Percentiles rank a stretch among this genome's conserved stretches.
Conservation (phyloP, 345 rosid species). For the Eucalyptus tenuipes region DNA sequence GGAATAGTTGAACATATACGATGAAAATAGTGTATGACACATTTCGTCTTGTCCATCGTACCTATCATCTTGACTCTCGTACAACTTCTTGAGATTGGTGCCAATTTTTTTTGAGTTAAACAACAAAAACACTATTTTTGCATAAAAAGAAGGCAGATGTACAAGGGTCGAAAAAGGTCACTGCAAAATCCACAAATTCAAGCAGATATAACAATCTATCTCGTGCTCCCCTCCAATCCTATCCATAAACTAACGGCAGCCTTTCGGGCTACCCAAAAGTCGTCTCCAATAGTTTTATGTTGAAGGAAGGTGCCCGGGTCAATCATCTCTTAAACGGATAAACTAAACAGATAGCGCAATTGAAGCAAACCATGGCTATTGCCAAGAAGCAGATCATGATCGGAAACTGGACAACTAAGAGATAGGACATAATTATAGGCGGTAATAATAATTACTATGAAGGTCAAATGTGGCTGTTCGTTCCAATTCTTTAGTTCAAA, state of each 20-base stretch:
- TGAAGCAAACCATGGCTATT: not conserved
- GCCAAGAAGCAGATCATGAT: not conserved
- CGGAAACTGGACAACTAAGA: not conserved
- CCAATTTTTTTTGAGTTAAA: not conserved
- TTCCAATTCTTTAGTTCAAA: not conserved
- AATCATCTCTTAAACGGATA: not conserved
- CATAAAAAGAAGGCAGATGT: not conserved
- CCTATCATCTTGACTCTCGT: conserved; percentile 36
- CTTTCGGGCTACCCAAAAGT: not conserved
- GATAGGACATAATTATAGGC: not conserved
- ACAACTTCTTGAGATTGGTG: conserved; percentile 38
- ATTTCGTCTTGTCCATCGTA: conserved; percentile 50
- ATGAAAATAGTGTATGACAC: conserved; percentile 64
- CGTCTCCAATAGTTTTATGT: not conserved
- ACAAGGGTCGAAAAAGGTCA: not conserved
- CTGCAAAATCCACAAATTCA: not conserved
- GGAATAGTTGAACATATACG: conserved; percentile 38
- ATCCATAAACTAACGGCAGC: not conserved
- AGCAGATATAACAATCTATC: not conserved
- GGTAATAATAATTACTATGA: not conserved
- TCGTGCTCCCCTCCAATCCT: not conserved
- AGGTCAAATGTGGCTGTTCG: not conserved
- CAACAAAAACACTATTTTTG: not conserved
- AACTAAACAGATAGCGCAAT: not conserved
- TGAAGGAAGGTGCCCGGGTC: not conserved